These are phyloP conservation scores for Lonicera japonica DNA, from an alignment of 129 eudicot genomes.

Conservation along the genomic window DNA sequence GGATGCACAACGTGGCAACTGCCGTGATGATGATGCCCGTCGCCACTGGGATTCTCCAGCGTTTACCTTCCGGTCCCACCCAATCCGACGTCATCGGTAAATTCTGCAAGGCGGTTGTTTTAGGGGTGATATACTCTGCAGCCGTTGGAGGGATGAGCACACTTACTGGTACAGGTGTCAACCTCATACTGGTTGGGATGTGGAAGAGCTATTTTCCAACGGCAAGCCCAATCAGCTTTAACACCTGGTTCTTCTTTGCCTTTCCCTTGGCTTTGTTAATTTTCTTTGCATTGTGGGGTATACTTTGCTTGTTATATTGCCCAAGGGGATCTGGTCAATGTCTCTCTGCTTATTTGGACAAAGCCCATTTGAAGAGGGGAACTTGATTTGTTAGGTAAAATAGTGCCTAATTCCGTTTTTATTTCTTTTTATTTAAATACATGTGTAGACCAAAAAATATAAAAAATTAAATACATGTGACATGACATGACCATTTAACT, in stretches of 20 bases:
- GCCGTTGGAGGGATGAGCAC: slow-evolving; percentile 85
- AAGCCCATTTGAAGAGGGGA: slow-evolving; percentile 63
- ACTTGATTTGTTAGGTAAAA: slow-evolving; percentile 78
- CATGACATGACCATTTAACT: too few species aligned
- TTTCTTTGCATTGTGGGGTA: slow-evolving; percentile 61
- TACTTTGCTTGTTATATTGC: slow-evolving; percentile 54
- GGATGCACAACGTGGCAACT: slow-evolving; percentile 91
- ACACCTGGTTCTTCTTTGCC: slow-evolving; percentile 60
- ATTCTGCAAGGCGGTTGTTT: slow-evolving; percentile 76
- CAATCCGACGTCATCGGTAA: slow-evolving; percentile 28
- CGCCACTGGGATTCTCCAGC: slow-evolving; percentile 79
- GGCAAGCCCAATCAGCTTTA: slow-evolving; percentile 67
- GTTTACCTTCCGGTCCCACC: slow-evolving; percentile 39
- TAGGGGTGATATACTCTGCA: slow-evolving; percentile 76
- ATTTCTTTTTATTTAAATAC: too few species aligned
- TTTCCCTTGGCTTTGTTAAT: slow-evolving; percentile 63
- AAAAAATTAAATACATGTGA: too few species aligned
- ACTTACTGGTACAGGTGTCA: slow-evolving; percentile 92
- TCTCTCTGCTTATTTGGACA: slow-evolving; percentile 60
- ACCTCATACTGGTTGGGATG: slow-evolving; percentile 84
- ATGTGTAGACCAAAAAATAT: too few species aligned
- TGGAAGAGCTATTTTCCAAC: slow-evolving; percentile 85
- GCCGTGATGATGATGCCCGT: slow-evolving; percentile 96
- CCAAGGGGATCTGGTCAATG: slow-evolving; percentile 26
- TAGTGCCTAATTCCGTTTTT: too few species aligned